A percentile compares a stretch with the other conserved stretches of the same genome.
phyloP scores from a whole-genome alignment of 2,329 filamentous ascomycete species.

The Alternaria conjuncta region DNA sequence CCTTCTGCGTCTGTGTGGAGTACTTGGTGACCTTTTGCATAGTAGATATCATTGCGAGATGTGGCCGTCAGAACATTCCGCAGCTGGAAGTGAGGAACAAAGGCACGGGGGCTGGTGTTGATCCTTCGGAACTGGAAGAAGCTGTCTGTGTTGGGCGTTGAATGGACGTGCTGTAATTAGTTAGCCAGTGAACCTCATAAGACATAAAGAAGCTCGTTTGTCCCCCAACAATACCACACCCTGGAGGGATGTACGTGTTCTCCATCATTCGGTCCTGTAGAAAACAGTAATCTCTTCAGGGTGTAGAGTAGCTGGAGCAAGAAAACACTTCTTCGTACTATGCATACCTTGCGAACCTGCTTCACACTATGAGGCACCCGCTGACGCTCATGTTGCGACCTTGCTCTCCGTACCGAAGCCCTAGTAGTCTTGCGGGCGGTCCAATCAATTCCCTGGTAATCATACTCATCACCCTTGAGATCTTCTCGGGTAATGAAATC shows the following conservation, averaged over 20 bases:
- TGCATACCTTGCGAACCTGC: conserved; percentile 28
- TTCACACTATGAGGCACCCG: conserved; percentile 24
- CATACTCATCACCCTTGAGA: conserved; percentile 43
- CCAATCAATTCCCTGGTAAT: conserved; percentile 51
- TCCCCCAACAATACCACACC: not conserved
- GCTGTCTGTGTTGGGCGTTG: conserved; percentile 50
- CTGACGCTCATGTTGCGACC: conserved; percentile 29
- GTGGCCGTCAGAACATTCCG: conserved; percentile 63
- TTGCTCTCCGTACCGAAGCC: conserved; percentile 30
- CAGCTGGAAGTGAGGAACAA: conserved; percentile 65
- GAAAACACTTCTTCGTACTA: not conserved
- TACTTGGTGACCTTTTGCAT: conserved; percentile 57
- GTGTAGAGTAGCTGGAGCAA: not conserved
- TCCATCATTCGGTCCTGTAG: not conserved
- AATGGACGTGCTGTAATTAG: conserved; percentile 15
- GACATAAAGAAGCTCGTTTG: not conserved
- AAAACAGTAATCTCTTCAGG: too few relatives aligned
- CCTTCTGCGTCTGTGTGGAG: conserved; percentile 58
- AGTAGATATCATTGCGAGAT: conserved; percentile 63
- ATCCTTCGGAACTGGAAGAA: conserved; percentile 59
- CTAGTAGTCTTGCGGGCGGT: conserved; percentile 37
- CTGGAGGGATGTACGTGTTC: not conserved
- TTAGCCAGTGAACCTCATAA: conserved; percentile 10
- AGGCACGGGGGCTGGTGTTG: conserved; percentile 57
- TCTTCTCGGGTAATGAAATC: conserved; percentile 38